Evolutionary conservation across 371 early-diverging fungal species (phyloP).

Genomic region (Nematocida minor): DNA sequence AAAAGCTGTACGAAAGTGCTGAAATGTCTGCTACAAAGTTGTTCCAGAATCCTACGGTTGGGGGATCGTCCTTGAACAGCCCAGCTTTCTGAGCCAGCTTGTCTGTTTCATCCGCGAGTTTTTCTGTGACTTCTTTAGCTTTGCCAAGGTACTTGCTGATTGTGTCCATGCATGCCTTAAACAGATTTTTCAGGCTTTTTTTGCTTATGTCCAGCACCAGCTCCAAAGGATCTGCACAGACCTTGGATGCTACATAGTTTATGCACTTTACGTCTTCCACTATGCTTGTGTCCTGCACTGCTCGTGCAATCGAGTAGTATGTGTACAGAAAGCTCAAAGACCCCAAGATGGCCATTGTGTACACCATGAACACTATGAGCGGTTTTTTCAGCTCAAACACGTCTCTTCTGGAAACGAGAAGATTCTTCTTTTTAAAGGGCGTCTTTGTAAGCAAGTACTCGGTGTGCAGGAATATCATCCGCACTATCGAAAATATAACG

Average conservation of each 20-base stretch:
- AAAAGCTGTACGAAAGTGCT: too few species aligned
- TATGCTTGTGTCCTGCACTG: not conserved
- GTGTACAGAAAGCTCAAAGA: conserved; percentile 1
- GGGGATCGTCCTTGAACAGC: too few species aligned
- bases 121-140: too few species aligned
- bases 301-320: not conserved
- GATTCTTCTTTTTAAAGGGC: not conserved
- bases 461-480: not conserved
- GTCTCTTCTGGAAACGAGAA: not conserved
- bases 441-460: not conserved
- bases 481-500: not conserved
- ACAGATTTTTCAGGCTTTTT: not conserved
- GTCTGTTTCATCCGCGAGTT: too few species aligned
- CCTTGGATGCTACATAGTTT: not conserved
- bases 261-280: conserved; percentile 3
- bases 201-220: not conserved
- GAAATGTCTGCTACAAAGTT: too few species aligned
- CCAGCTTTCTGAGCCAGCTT: too few species aligned
- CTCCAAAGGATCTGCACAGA: not conserved
- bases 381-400: not conserved
- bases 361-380: not conserved
- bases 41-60: too few species aligned
- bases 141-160: too few species aligned
- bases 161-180: too few species aligned
- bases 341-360: not conserved